Evolutionary conservation across 495 filamentous ascomycete genomes (phyloP).

Genomic region (Acidiella bohemica): DNA sequence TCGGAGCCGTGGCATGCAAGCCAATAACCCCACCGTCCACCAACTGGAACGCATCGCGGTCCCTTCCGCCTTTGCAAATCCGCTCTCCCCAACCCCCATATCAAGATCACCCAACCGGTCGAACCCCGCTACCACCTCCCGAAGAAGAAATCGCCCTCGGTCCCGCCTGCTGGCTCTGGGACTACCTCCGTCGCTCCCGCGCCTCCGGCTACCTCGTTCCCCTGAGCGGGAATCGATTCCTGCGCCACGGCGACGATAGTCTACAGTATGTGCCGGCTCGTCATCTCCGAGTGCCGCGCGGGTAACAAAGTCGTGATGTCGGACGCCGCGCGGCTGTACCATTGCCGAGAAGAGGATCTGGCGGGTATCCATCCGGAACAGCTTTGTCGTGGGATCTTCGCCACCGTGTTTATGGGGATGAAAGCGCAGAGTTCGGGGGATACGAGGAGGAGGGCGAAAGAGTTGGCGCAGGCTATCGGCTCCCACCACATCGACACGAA

Average conservation of each 20-base stretch:
- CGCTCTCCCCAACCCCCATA: no score
- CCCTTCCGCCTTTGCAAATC: no score
- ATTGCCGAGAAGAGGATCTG: constrained; percentile 39
- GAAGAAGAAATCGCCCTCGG: constrained; percentile 67
- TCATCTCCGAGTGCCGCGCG: constrained; percentile 48
- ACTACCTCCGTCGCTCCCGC: constrained; percentile 57
- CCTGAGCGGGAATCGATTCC: constrained; percentile 57
- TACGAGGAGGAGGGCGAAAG: constrained; percentile 56
- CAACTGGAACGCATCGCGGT: constrained; percentile 31
- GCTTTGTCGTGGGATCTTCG: constrained; percentile 44
- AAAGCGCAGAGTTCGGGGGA: constrained; percentile 52
- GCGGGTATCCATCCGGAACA: constrained; percentile 26
- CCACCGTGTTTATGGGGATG: constrained; percentile 76
- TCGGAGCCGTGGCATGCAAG: constrained; percentile 45
- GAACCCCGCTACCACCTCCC: constrained; percentile 41
- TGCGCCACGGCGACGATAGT: constrained; percentile 55
- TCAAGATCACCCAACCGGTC: no score
- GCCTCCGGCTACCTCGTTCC: constrained; percentile 32
- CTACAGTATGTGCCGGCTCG: constrained; percentile 64
- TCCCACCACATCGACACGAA: constrained; percentile 62
- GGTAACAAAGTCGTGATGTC: constrained; percentile 56
- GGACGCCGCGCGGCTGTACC: constrained; percentile 51
- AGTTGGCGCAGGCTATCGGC: constrained; percentile 56
- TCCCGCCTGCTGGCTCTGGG: constrained; percentile 69
- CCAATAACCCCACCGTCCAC: constrained; percentile 27